Evolutionary conservation across 2,329 filamentous ascomycete genomes (phyloP), one percentile per base, ranked within the genome.

Genomic region (Fusarium poae): DNA sequence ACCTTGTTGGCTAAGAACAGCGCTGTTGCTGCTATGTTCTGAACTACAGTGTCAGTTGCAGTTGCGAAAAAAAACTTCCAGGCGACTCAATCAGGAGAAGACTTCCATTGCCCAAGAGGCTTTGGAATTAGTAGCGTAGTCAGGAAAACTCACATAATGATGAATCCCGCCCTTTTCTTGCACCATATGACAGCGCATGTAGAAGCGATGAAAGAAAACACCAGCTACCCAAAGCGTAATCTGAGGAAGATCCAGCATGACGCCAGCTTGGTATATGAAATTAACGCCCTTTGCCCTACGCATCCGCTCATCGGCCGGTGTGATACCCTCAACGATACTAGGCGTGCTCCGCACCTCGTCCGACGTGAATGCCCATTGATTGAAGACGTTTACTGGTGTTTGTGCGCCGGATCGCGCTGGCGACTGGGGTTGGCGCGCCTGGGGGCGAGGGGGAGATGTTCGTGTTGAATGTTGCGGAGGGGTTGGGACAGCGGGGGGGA

Each of bases 1-100:
- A 97, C 95, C 79, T 99, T 99, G 72, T 97, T 97, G 11, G 96
- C 95, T 12, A 99, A 86, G 73, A 98, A 99, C 3, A 99, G 85
- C 3, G 94, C 88, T 1, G 94, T 97, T 0, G 94, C 96, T 13
- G 94, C 96, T 62, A 97, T 93, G 74, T 91, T 91, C 89, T 91
- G 69, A 40, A 52, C 23, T 25, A 20, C 12, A 37, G 30, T 29
- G 60, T 76, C 51, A 73, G 67, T 55, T 25, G 43, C 34, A 59
- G 27, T 32, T 44, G n/a, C 37, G 35, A 48, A 39, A 40, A 40
- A 44, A 48, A 53, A 20, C 23, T 35, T 54, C 30, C 29, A 46
- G 34, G 25, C 25, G 51, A 34, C 46, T 44, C 13, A 32, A 20
- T 27, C 29, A 56, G 45, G 32, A 52, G 52, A 29, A 57, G 16